Base-by-base conservation (phyloP, 140 eudicot genomes). In the Artemisia princeps region DNA sequence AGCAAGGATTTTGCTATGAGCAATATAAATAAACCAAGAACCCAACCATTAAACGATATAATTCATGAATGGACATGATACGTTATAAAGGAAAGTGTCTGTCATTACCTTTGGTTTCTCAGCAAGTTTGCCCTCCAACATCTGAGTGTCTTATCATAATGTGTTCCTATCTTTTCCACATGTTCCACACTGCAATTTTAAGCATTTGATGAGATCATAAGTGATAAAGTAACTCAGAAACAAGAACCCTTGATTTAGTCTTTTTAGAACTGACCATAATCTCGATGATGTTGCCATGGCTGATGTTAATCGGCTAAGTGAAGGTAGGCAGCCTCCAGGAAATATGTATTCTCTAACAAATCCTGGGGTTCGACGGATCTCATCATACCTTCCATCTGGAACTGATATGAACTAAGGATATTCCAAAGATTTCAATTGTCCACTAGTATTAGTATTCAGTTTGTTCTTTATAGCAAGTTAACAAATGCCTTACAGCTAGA, bases 281-380 rank as follows among this genome's bases (percentile, higher is more conserved):
- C 90, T 75, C 15, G 99, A 86, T 23, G 99, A 81, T 59, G 88
- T 65, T 65, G 85, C 86, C 99, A 94, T 94, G 57, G 99, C 99
- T 30, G 94, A 60, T 51, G 96, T 88, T 56, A 88, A 85, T 74
- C 96, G 60, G 71, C 95, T 88, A 16, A 94, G 81, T 20, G 95
- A 84, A 72, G 95, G 96, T 33, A 88, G 22, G 68, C 95, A 84
- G 8, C 94, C 95, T 15, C 99, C 99, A 0, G 92, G 96, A 68
- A 88, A 94, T 80, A 94, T 88, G 68, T 94, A 94, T 66, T 94
- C 99, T 70, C 79, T 86, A 26, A 88, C 81, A 54, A 94, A 94
- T 71, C 82, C 96, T 5, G 96, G 78, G 78, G 94, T 84, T 30
- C 77, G 74, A 48, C 95, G 80, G 71, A 81, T 82, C 74, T 86